These are phyloP conservation scores for Fusarium tricinctum DNA, from an alignment of 2,329 filamentous ascomycete species.

Conservation along the genomic window DNA sequence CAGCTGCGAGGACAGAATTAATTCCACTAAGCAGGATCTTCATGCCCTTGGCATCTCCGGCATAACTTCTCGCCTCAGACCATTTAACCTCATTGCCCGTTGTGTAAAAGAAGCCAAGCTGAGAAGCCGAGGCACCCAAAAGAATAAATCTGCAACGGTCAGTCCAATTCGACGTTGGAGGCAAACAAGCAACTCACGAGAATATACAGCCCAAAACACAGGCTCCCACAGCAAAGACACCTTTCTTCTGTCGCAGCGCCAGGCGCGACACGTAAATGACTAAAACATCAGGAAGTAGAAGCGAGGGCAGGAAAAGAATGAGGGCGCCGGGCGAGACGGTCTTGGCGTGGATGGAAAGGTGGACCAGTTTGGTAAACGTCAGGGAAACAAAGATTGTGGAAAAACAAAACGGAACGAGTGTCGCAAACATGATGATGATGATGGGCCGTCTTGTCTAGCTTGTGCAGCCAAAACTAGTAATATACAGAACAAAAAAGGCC, in stretches of 20 bases:
- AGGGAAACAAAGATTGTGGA: conserved; percentile 50
- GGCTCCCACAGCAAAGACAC: conserved; percentile 42
- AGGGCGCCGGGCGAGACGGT: conserved; percentile 46
- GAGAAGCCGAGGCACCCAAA: conserved; percentile 51
- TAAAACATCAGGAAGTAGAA: conserved; percentile 49
- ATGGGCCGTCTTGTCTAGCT: neutral
- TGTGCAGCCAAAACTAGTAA: neutral
- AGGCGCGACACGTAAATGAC: conserved; percentile 48
- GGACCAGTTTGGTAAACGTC: conserved; percentile 49
- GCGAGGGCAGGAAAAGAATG: conserved; percentile 50
- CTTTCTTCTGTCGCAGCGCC: conserved; percentile 48
- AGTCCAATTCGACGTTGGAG: neutral
- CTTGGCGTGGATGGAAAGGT: conserved; percentile 49
- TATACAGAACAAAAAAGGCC: neutral
- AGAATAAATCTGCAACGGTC: conserved; percentile 46
- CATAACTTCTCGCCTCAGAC: conserved; percentile 50
- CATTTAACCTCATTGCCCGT: conserved; percentile 53
- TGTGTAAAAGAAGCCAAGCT: conserved; percentile 52
- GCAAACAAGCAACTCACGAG: conserved; percentile 38
- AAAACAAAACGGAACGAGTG: conserved; percentile 50
- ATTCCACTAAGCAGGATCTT: conserved; percentile 53
- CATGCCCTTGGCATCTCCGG: conserved; percentile 50
- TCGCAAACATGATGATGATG: conserved; percentile 38
- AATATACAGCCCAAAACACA: conserved; percentile 46
- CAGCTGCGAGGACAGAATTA: conserved; percentile 43